Conservation (phyloP, 257 asterid species). For the Salvia hispanica region DNA sequence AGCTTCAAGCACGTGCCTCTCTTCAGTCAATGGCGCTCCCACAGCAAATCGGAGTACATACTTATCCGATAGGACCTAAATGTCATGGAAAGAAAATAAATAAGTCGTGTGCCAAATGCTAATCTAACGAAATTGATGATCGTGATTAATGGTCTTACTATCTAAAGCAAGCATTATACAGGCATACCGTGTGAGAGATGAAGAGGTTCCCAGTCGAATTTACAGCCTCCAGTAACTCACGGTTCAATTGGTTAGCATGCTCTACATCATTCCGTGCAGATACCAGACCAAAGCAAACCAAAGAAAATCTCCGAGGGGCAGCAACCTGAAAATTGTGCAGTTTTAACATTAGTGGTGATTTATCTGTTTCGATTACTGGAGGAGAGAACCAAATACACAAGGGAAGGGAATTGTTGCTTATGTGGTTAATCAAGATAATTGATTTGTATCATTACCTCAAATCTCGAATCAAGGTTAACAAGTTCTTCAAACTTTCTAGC, state of each 20-base stretch:
- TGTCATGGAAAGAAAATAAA: neutral
- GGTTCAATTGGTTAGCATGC: slow-evolving; percentile 58
- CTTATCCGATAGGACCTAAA: slow-evolving; percentile 64
- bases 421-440: slow-evolving; percentile 1
- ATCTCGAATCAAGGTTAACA: slow-evolving; percentile 73
- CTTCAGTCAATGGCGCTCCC: slow-evolving; percentile 88
- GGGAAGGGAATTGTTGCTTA: neutral
- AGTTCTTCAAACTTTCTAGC: slow-evolving; percentile 74
- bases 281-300: slow-evolving; percentile 79
- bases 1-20: slow-evolving; percentile 70
- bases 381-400: neutral
- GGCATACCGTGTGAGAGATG: slow-evolving; percentile 88
- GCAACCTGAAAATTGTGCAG: slow-evolving; percentile 52
- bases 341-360: neutral
- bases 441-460: slow-evolving; percentile 61
- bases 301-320: slow-evolving; percentile 70
- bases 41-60: slow-evolving; percentile 67
- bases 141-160: neutral
- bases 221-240: slow-evolving; percentile 65
- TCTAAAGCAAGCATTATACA: neutral
- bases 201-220: slow-evolving; percentile 80
- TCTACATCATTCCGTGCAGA: slow-evolving; percentile 44
- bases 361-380: neutral
- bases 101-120: neutral
- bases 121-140: neutral